These are phyloP conservation scores for Tetrapisispora phaffii DNA, from an alignment of 805 yeast genomes.

Conservation along the genomic window DNA sequence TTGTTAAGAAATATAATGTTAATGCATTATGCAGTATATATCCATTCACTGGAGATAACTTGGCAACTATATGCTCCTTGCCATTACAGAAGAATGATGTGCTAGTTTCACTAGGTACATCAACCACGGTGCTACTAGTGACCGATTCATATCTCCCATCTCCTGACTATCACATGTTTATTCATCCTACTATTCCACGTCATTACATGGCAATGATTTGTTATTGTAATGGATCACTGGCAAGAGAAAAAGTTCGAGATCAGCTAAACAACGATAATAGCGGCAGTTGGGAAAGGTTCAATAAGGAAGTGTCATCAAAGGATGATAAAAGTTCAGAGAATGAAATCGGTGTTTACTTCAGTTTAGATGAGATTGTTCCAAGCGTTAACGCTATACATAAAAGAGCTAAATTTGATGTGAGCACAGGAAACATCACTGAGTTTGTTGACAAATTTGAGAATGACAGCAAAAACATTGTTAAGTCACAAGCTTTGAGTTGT, in stretches of 20 bases:
- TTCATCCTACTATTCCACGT: constrained; percentile 69
- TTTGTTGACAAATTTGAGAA: constrained; percentile 35
- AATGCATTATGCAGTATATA: constrained; percentile 45
- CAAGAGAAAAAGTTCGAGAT: constrained; percentile 70
- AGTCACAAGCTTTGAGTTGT: constrained; percentile 80
- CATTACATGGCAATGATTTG: constrained; percentile 93
- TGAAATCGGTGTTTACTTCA: constrained; percentile 72
- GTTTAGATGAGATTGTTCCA: constrained; percentile 86
- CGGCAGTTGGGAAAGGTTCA: constrained; percentile 52
- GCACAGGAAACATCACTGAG: constrained; percentile 21
- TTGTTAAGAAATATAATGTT: constrained; percentile 56
- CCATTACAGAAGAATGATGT: constrained; percentile 71
- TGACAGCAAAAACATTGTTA: constrained; percentile 75
- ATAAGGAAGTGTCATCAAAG: constrained; percentile 34
- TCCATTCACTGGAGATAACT: constrained; percentile 84
- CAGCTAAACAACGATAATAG: constrained; percentile 29
- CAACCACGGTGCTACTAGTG: constrained; percentile 78
- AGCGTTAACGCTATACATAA: constrained; percentile 57
- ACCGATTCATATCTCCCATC: constrained; percentile 73
- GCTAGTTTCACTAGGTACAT: constrained; percentile 76
- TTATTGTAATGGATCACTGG: constrained; percentile 83
- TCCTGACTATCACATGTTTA: constrained; percentile 73
- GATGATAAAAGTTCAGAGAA: constrained; percentile 33
- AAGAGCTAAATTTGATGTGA: constrained; percentile 36
- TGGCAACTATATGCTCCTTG: constrained; percentile 76